Conservation (phyloP, 257 asterid species). For the Ilex asprella region DNA sequence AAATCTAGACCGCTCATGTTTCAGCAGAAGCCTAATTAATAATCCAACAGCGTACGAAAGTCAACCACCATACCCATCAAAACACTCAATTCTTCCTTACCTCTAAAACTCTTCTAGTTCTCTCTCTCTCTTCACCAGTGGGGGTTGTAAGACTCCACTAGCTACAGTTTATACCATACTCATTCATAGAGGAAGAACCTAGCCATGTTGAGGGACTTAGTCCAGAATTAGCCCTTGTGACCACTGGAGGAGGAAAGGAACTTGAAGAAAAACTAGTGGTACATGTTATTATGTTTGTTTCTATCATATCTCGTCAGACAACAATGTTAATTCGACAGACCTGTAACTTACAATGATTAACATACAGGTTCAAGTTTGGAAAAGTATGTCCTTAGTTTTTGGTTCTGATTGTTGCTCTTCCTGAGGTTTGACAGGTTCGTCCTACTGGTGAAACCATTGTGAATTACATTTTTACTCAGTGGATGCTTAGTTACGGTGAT, state of each 20-base stretch:
- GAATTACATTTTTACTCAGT: slow-evolving; percentile 98
- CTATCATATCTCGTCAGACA: neutral
- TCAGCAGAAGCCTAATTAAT: no score
- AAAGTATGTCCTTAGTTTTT: slow-evolving; percentile 33
- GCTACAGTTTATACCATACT: slow-evolving; percentile 94
- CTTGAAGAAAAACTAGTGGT: slow-evolving; percentile 99
- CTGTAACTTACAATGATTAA: neutral
- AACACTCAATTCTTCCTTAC: no score
- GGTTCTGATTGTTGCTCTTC: slow-evolving; percentile 55
- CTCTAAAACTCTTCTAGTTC: no score
- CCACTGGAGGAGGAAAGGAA: slow-evolving; percentile 98
- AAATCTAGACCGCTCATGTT: no score
- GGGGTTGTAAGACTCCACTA: no score
- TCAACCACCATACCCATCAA: no score
- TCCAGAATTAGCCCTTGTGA: slow-evolving; percentile 93
- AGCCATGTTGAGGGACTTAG: slow-evolving; percentile 98
- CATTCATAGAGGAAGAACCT: slow-evolving; percentile 97
- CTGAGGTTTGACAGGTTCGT: slow-evolving; percentile 99
- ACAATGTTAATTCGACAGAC: neutral
- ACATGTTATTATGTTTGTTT: slow-evolving; percentile 21
- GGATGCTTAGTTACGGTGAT: slow-evolving; percentile 98
- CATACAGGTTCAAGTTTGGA: slow-evolving; percentile 15
- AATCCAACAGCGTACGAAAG: no score
- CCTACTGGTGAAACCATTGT: slow-evolving; percentile 99
- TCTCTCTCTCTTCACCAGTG: no score